Conservation (phyloP, 2,329 filamentous ascomycete species). For the Aspergillus ochraceoroseus region DNA sequence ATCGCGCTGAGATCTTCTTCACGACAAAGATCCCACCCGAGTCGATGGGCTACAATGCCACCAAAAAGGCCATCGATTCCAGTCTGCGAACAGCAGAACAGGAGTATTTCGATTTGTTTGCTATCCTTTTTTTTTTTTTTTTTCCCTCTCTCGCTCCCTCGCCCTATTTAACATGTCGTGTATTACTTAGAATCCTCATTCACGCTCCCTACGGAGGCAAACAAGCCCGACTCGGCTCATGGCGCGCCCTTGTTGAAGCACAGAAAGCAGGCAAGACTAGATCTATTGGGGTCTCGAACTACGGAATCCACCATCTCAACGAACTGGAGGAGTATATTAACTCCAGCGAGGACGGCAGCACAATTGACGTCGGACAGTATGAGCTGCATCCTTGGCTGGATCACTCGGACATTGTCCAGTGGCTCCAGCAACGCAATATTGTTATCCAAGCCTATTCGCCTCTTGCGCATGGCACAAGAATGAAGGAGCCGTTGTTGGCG, state of each 20-base stretch:
- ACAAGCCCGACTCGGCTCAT: constrained; percentile 63
- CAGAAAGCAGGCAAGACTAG: constrained; percentile 65
- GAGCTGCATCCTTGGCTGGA: constrained; percentile 82
- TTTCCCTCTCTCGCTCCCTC: not conserved
- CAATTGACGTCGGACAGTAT: constrained; percentile 72
- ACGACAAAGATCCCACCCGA: constrained; percentile 72
- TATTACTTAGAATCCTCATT: constrained; percentile 53
- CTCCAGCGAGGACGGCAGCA: constrained; percentile 53
- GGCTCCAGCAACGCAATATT: constrained; percentile 63
- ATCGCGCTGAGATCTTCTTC: constrained; percentile 68
- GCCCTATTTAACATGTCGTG: not conserved
- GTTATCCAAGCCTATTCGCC: constrained; percentile 76
- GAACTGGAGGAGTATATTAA: constrained; percentile 56
- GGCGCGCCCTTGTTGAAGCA: constrained; percentile 72
- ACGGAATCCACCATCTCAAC: constrained; percentile 67
- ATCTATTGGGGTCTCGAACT: constrained; percentile 73
- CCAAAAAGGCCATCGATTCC: constrained; percentile 59
- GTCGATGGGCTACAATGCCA: constrained; percentile 59
- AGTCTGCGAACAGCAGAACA: constrained; percentile 60
- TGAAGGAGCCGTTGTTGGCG: constrained; percentile 62
- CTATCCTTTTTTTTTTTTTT: not conserved
- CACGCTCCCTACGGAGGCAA: constrained; percentile 74
- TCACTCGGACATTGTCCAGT: constrained; percentile 59
- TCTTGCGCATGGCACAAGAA: constrained; percentile 64
- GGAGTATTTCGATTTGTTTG: constrained; percentile 68